A percentile compares a stretch with the other conserved stretches of the same genome.
phyloP scores from a whole-genome alignment of 176 grass and related monocot species.

The Elaeis guineensis region DNA sequence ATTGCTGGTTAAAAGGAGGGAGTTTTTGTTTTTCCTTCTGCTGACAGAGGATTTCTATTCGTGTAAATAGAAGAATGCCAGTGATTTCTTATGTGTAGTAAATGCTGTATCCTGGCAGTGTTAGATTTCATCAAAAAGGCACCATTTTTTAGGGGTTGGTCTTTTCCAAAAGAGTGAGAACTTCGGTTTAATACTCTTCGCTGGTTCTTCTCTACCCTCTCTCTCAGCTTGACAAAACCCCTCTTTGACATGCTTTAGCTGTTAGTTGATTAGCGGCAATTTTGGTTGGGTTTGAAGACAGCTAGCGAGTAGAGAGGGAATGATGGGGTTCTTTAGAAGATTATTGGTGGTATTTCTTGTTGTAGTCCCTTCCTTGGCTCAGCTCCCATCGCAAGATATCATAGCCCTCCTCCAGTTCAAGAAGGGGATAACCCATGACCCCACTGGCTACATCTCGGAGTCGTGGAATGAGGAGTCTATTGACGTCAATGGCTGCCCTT shows the following conservation, averaged over 20 bases:
- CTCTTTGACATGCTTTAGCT: slow-evolving; percentile 13
- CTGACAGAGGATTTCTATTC: too few relatives aligned
- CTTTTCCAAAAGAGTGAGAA: not conserved
- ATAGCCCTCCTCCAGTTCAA: slow-evolving; percentile 89
- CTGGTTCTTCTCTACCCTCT: not conserved
- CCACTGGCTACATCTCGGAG: slow-evolving; percentile 56
- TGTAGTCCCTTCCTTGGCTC: slow-evolving; percentile 36
- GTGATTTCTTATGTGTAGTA: not conserved
- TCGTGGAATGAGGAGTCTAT: slow-evolving; percentile 96
- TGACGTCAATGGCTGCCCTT: slow-evolving; percentile 88
- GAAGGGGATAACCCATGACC: slow-evolving; percentile 89
- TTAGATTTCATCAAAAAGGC: too few relatives aligned
- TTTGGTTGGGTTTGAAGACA: not conserved
- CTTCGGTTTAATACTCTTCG: not conserved
- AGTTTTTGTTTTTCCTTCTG: not conserved
- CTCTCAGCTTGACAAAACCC: slow-evolving; percentile 3
- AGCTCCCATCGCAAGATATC: slow-evolving; percentile 84
- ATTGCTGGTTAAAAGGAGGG: slow-evolving; percentile 7
- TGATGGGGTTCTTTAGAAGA: slow-evolving; percentile 45
- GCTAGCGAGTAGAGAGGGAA: not conserved
- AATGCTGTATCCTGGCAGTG: too few relatives aligned
- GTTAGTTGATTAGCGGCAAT: slow-evolving; percentile 9
- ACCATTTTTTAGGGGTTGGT: too few relatives aligned
- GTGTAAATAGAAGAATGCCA: slow-evolving; percentile 3
- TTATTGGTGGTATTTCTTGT: slow-evolving; percentile 43